Evolutionary conservation across 352 stramenopile species (phyloP).

Genomic region (Lagenidium giganteum): DNA sequence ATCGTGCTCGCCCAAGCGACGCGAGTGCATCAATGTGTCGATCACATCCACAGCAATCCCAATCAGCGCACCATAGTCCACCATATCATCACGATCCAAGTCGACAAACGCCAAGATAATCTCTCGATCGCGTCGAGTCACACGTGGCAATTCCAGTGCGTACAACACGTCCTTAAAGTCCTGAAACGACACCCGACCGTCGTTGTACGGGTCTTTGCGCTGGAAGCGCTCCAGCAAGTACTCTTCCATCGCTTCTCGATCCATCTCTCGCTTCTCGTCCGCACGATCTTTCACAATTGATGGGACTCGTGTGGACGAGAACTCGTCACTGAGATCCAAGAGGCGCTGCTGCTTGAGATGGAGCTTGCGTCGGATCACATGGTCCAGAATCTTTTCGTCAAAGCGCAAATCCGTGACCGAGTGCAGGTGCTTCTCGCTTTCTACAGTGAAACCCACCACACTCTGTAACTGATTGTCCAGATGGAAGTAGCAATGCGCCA

Average conservation of each 20-base stretch:
- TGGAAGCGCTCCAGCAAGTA: conserved; percentile 55
- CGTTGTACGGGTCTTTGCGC: conserved; percentile 59
- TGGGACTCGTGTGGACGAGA: conserved; percentile 48
- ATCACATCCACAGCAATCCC: conserved; percentile 41
- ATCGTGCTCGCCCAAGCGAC: neutral
- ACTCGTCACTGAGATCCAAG: conserved; percentile 54
- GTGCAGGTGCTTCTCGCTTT: conserved; percentile 62
- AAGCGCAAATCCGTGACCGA: conserved; percentile 34
- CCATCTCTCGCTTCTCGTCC: conserved; percentile 29
- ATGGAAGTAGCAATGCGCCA: conserved; percentile 56
- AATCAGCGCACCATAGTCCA: conserved; percentile 47
- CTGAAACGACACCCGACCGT: conserved; percentile 41
- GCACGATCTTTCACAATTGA: conserved; percentile 26
- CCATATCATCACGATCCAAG: conserved; percentile 49
- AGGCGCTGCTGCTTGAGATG: conserved; percentile 30
- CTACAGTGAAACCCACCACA: conserved; percentile 51
- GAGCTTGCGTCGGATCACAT: conserved; percentile 53
- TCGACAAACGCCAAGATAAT: conserved; percentile 50
- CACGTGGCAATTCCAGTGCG: conserved; percentile 25
- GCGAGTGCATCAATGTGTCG: conserved; percentile 32
- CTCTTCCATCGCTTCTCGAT: conserved; percentile 47
- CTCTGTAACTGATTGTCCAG: conserved; percentile 31
- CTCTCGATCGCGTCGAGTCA: conserved; percentile 25
- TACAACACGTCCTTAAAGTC: conserved; percentile 36
- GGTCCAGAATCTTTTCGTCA: conserved; percentile 46